Conservation (phyloP, 1,284 basidiomycete genomes). For the Pyrrhoderma noxium region DNA sequence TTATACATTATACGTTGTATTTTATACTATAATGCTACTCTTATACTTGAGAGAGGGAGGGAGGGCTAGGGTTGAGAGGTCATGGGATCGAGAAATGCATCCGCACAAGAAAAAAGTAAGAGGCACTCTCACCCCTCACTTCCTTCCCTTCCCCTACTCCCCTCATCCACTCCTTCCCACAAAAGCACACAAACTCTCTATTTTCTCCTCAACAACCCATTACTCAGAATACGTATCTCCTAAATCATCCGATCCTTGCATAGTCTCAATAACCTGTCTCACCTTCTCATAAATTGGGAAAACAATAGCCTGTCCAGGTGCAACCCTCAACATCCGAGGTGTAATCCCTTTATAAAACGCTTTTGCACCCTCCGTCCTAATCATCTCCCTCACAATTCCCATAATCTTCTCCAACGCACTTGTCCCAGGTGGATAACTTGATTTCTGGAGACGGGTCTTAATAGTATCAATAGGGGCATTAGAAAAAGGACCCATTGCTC, state of each 20-base stretch:
- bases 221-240: conserved; percentile 62
- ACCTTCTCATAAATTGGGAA: conserved; percentile 90
- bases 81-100: too few relatives aligned
- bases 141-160: too few relatives aligned
- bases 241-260: conserved; percentile 46
- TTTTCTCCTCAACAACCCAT: neutral
- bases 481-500: conserved; percentile 94
- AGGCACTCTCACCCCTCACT: too few relatives aligned
- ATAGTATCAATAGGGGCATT: conserved; percentile 98
- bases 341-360: conserved; percentile 99
- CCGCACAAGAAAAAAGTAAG: too few relatives aligned
- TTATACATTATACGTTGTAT: too few relatives aligned
- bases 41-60: too few relatives aligned
- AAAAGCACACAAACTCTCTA: too few relatives aligned
- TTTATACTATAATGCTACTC: too few relatives aligned
- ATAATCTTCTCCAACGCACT: conserved; percentile 73
- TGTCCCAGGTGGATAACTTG: conserved; percentile 70
- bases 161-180: too few relatives aligned
- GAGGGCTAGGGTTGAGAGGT: too few relatives aligned
- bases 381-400: conserved; percentile 87
- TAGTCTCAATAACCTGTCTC: conserved; percentile 62
- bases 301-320: conserved; percentile 88
- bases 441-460: conserved; percentile 91
- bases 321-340: conserved; percentile 91
- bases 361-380: conserved; percentile 79